Evolutionary conservation across 345 rosid species (phyloP), one percentile per base, ranked within the genome.

Genomic region (Citropsis articulata): DNA sequence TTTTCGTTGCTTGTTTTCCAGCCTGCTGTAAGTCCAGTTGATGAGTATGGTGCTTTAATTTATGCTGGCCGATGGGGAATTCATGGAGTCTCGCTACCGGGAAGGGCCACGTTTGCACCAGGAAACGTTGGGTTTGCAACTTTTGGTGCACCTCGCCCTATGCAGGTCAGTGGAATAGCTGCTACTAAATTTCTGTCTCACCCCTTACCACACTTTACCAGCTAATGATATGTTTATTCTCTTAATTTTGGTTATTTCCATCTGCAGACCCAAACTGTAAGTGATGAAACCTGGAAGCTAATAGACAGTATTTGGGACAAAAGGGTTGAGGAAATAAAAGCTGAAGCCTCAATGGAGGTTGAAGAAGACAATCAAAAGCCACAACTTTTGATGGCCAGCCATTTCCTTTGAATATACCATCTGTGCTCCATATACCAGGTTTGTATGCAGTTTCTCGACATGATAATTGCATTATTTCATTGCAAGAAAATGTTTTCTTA

Each of bases 21-120:
- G 97, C 88, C 91, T 69, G 75, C 84, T 5, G 94, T 93, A 69
- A 86, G 81, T 69, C 91, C 93, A 27, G 81, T 95, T 21, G 98
- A 95, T 40, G 98, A 95, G 79, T 90, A 88, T 83, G 98, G 98
- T 75, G 91, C 97, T 61, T 88, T 93, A 48, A 87, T 95, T 69
- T 91, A 93, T 89, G 94, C 97, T 74, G 98, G 98, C 69, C 86
- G 98, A 79, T 95, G 99, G 99, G 99, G 97, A 67, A 86, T 91
- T 70, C 91, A 93, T 66, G 97, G 98, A 53, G 86, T 91, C 66
- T 82, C 93, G 1, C 93, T 93, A 67, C 98, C 99, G 0, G 99
- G 97, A 35, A 89, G 99, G 84, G 98, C 88, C 55, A 95, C 99
- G n/a, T 95, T 91, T 88, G 91, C 97, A 28, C 99, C 99, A 28